These are phyloP conservation scores for Hordeum marinum DNA, from an alignment of 176 grass and related monocot species.

Conservation along the genomic window DNA sequence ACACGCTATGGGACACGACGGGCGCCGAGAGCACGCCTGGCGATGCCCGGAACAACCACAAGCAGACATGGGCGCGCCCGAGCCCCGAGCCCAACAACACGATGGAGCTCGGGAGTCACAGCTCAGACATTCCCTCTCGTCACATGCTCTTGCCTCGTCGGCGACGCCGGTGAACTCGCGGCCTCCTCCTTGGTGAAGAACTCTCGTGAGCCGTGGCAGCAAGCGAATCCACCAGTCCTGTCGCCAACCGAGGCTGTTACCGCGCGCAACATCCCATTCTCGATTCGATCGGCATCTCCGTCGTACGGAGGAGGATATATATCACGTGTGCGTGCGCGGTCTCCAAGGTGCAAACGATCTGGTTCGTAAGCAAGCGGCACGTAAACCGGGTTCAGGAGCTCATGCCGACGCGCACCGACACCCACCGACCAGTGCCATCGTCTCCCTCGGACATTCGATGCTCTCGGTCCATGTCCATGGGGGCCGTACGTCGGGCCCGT, in stretches of 20 bases:
- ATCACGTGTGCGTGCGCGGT: background rate
- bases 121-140: background rate
- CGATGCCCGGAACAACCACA: constrained; percentile 26
- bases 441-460: background rate
- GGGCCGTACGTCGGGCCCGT: background rate
- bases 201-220: background rate
- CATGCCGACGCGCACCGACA: too few relatives aligned
- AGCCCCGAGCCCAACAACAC: background rate
- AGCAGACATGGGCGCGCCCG: background rate
- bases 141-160: background rate
- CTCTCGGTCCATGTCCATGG: background rate
- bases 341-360: background rate
- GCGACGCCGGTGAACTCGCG: background rate
- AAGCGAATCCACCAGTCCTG: background rate
- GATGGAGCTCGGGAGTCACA: background rate
- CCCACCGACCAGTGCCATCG: background rate
- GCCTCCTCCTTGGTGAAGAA: background rate
- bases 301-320: background rate
- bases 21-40: background rate
- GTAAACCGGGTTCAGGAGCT: background rate
- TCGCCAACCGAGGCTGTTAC: constrained; percentile 16
- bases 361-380: too few relatives aligned
- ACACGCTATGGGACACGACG: background rate
- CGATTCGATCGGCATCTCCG: background rate
- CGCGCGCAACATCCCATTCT: background rate